Conservation (phyloP, 371 early-diverging fungal genomes). For the Coemansia linderi region DNA sequence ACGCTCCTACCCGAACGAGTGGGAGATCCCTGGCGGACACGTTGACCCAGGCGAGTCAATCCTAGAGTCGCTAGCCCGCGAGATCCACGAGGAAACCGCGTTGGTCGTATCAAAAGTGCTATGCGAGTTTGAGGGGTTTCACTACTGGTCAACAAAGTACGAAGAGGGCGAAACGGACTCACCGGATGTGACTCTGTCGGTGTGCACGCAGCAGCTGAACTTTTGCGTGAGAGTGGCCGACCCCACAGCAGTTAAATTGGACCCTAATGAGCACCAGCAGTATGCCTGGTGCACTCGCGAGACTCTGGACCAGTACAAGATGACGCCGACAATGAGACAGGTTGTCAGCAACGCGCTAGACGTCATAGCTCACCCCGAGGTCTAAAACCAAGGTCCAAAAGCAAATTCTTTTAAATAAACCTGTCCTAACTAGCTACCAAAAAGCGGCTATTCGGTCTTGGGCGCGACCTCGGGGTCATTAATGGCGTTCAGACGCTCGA, state of each 20-base stretch:
- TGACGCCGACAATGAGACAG: constrained; percentile 31
- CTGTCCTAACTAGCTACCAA: background rate
- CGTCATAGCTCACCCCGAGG: background rate
- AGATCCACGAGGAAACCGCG: constrained; percentile 39
- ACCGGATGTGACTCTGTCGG: background rate
- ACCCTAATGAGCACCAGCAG: constrained; percentile 41
- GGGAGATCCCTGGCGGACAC: constrained; percentile 50
- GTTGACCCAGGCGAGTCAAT: constrained; percentile 43
- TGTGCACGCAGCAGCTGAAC: constrained; percentile 44
- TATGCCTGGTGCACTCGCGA: constrained; percentile 37
- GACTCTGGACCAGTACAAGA: constrained; percentile 26
- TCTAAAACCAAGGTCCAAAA: no score
- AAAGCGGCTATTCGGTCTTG: constrained; percentile 36
- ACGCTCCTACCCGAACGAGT: constrained; percentile 44
- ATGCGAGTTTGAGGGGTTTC: constrained; percentile 34
- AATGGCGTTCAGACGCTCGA: constrained; percentile 85
- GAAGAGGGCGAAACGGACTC: constrained; percentile 21
- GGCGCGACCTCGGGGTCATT: constrained; percentile 47
- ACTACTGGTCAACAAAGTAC: constrained; percentile 33
- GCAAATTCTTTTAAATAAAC: no score
- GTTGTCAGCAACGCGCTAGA: constrained; percentile 27
- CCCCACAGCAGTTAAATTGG: background rate
- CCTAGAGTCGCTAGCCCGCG: constrained; percentile 28
- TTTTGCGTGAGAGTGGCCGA: constrained; percentile 33
- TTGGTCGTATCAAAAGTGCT: constrained; percentile 24